A percentile compares a stretch with the other conserved stretches of the same genome.
Conservation (phyloP, 2,329 filamentous ascomycete species). For the Colletotrichum camelliae region DNA sequence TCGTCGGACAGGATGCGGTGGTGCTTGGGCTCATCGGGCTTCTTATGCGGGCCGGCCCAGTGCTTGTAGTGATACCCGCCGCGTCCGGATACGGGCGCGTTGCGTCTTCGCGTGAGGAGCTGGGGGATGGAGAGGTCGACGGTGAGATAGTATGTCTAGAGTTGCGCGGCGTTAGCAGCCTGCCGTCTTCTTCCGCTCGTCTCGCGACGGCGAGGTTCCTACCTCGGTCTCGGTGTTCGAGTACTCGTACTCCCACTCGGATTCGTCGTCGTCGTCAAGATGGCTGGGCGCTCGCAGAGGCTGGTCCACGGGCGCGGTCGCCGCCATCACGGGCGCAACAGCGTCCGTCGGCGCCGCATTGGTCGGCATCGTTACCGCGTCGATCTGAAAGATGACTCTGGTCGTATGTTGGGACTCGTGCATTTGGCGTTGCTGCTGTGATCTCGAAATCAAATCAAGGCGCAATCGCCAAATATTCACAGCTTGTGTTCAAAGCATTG, state of each 20-base stretch:
- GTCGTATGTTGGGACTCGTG: not conserved
- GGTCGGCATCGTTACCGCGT: constrained; percentile 2
- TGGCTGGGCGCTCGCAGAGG: not conserved
- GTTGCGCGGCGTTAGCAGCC: not conserved
- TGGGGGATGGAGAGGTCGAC: constrained; percentile 67
- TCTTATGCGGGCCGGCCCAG: constrained; percentile 38
- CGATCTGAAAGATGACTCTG: not conserved
- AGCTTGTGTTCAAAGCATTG: not conserved
- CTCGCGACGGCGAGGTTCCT: not conserved
- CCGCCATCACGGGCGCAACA: not conserved
- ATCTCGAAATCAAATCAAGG: not conserved
- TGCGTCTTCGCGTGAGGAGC: constrained; percentile 46
- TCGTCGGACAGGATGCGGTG: constrained; percentile 25
- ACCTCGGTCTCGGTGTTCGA: constrained; percentile 69
- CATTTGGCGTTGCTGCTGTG: not conserved
- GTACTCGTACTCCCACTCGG: constrained; percentile 73
- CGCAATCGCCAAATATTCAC: not conserved
- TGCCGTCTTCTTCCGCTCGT: not conserved
- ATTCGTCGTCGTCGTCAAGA: constrained; percentile 51
- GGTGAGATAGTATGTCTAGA: constrained; percentile 67
- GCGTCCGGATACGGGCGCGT: constrained; percentile 30
- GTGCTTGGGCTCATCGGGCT: constrained; percentile 20
- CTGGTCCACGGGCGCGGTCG: not conserved
- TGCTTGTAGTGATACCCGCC: constrained; percentile 54
- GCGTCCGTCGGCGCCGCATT: not conserved